A percentile compares a stretch with the other conserved stretches of the same genome.
phyloP scores from a whole-genome alignment of 2,329 filamentous ascomycete species.

The Cryphonectria carpinicola region DNA sequence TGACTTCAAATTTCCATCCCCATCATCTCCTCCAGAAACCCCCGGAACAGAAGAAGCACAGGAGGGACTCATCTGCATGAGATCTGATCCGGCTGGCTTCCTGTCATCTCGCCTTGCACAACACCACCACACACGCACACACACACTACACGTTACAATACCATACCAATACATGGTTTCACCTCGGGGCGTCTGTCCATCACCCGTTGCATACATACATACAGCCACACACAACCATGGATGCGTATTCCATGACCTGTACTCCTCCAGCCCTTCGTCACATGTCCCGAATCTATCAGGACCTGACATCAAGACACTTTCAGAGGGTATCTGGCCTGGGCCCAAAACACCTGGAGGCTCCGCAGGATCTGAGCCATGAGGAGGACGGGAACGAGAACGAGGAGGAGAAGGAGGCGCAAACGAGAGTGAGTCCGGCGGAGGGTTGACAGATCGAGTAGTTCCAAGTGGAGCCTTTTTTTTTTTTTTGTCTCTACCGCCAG shows the following conservation, averaged over 20 bases:
- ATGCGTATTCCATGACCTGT: slow-evolving; percentile 56
- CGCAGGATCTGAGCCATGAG: not conserved
- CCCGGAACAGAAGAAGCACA: too few species aligned
- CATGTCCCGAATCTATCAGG: slow-evolving; percentile 54
- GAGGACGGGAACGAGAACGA: too few species aligned
- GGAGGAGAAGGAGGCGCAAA: not conserved
- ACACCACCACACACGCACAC: too few species aligned
- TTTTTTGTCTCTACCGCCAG: not conserved
- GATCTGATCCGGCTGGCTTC: too few species aligned
- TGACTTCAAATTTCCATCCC: too few species aligned
- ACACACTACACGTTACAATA: not conserved
- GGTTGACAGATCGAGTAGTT: not conserved
- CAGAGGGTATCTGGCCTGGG: slow-evolving; percentile 41
- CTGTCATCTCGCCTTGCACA: too few species aligned
- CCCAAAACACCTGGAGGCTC: slow-evolving; percentile 32
- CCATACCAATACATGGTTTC: not conserved
- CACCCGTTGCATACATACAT: not conserved
- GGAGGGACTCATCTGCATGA: too few species aligned
- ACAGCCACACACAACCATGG: slow-evolving; percentile 42
- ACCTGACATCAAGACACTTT: slow-evolving; percentile 48
- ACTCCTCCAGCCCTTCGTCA: slow-evolving; percentile 48
- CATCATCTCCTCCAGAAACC: too few species aligned
- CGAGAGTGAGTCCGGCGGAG: slow-evolving; percentile 17
- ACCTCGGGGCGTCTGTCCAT: not conserved
- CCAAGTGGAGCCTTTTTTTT: not conserved